Conservation (phyloP, 164 flowering plant species). For the Chimonanthus praecox region DNA sequence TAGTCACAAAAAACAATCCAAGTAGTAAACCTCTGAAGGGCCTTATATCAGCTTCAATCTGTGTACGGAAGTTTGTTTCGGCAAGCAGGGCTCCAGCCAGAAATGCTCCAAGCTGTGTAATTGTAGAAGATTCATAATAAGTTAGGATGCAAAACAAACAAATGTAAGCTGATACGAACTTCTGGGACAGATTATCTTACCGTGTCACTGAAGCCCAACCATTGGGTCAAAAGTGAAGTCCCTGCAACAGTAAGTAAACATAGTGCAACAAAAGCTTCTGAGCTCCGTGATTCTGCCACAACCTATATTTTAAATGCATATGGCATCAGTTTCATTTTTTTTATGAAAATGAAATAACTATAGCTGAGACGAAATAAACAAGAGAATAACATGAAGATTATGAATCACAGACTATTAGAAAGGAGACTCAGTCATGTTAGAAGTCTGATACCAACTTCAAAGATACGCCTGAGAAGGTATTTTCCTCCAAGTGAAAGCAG, state of each 20-base stretch:
- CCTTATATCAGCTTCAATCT: conserved; percentile 97
- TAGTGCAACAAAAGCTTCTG: conserved; percentile 97
- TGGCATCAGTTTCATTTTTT: conserved; percentile 9
- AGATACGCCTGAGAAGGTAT: conserved; percentile 74
- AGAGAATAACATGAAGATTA: neutral
- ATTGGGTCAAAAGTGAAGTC: conserved; percentile 89
- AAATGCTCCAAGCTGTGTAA: conserved; percentile 95
- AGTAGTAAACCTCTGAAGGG: conserved; percentile 97
- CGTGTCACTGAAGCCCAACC: conserved; percentile 98
- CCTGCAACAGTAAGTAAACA: conserved; percentile 94
- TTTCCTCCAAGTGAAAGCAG: conserved; percentile 92
- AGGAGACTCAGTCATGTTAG: neutral
- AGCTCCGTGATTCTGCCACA: conserved; percentile 96
- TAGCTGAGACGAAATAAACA: neutral
- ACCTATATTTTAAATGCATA: conserved; percentile 40
- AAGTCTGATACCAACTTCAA: conserved; percentile 56
- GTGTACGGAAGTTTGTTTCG: conserved; percentile 96
- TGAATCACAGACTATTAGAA: conserved; percentile 1
- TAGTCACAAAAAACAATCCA: conserved; percentile 91
- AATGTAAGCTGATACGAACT: neutral
- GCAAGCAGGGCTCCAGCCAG: conserved; percentile 93
- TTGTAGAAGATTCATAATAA: conserved; percentile 6
- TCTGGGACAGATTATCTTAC: conserved; percentile 26
- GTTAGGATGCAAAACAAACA: neutral
- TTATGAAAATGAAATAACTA: neutral